A percentile compares a stretch with the other conserved stretches of the same genome.
These are phyloP conservation scores for Reutealis trisperma DNA, from an alignment of 345 rosid genomes.

Conservation along the genomic window DNA sequence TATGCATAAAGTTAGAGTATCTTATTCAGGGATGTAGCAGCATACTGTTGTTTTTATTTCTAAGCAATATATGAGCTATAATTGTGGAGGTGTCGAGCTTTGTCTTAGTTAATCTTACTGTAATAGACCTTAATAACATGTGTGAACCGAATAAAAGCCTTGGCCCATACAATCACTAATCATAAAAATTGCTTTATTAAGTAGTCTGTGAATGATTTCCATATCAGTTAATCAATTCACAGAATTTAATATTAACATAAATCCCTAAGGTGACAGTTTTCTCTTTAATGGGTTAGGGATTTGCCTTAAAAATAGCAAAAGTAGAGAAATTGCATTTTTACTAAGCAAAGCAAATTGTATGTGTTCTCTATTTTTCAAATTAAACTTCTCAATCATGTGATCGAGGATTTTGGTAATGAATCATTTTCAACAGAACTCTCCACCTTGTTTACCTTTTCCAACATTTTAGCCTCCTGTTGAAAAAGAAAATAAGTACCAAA, in stretches of 20 bases:
- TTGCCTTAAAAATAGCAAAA: no score
- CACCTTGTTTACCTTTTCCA: constrained; percentile 35
- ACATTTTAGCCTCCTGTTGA: neutral
- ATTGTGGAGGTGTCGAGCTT: neutral
- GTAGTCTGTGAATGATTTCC: neutral
- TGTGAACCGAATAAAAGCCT: neutral
- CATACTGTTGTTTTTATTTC: constrained; percentile 16
- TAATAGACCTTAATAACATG: neutral
- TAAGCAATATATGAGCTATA: constrained; percentile 23
- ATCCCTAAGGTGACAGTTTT: neutral
- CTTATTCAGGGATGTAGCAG: constrained; percentile 22
- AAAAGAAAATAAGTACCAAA: neutral
- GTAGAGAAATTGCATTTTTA: no score
- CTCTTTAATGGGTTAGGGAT: neutral
- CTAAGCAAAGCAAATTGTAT: no score
- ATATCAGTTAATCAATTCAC: neutral
- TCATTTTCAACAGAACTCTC: constrained; percentile 34
- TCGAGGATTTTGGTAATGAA: constrained; percentile 21
- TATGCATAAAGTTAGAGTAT: constrained; percentile 13
- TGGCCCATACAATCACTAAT: neutral
- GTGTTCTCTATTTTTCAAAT: no score
- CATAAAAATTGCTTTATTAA: neutral
- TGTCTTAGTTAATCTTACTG: neutral
- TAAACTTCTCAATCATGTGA: constrained; percentile 16
- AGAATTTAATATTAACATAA: neutral